A percentile compares a stretch with the other conserved stretches of the same genome.
Evolutionary conservation across 306 rosid genomes (phyloP).

Genomic region (Vachellia collinsii): DNA sequence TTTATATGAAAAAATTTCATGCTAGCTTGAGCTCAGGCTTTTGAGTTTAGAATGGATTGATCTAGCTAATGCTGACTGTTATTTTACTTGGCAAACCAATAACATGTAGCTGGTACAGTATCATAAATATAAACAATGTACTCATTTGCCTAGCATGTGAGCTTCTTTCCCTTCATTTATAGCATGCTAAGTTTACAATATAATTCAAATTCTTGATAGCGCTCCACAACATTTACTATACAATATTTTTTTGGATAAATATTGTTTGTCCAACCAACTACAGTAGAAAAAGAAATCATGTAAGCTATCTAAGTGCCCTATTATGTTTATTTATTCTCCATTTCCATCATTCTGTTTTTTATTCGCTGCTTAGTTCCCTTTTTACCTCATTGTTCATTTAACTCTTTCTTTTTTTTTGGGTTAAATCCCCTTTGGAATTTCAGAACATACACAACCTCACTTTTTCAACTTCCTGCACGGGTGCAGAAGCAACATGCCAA

Average conservation of each 20-base stretch:
- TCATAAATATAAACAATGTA: neutral
- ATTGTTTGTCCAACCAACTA: slow-evolving; percentile 2
- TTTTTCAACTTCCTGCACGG: slow-evolving; percentile 52
- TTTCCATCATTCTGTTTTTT: slow-evolving; percentile 29
- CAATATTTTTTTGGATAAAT: neutral
- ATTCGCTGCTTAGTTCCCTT: slow-evolving; percentile 32
- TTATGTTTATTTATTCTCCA: slow-evolving; percentile 14
- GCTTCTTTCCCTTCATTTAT: slow-evolving; percentile 13
- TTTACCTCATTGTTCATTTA: slow-evolving; percentile 34
- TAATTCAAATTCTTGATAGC: slow-evolving; percentile 11
- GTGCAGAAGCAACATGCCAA: slow-evolving; percentile 47
- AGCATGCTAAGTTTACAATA: neutral
- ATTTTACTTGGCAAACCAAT: neutral
- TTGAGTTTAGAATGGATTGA: neutral
- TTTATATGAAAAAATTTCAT: neutral
- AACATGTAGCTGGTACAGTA: neutral
- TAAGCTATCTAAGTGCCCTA: neutral
- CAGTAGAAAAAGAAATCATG: neutral
- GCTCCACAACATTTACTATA: neutral
- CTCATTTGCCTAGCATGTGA: neutral
- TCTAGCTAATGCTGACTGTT: neutral
- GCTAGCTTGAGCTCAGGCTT: neutral
- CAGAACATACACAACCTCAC: slow-evolving; percentile 80
- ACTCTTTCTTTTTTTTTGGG: neutral
- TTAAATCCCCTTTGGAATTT: slow-evolving; percentile 37